Conservation (phyloP, 495 filamentous ascomycete species). For the Talaromyces stipitatus region DNA sequence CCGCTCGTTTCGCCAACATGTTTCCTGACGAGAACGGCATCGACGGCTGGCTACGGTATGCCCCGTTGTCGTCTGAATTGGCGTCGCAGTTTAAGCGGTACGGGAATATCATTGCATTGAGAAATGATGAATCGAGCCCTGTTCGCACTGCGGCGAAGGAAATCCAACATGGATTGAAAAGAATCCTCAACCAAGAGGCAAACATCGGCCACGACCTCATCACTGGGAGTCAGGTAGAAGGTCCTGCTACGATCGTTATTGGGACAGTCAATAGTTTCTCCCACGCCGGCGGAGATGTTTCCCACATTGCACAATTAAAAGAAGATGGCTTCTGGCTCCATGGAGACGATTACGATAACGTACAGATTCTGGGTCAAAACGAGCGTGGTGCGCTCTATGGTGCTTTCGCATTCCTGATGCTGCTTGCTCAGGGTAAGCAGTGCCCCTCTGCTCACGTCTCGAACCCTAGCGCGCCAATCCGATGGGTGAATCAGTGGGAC, state of each 20-base stretch:
- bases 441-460: conserved; percentile 42
- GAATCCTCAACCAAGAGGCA: conserved; percentile 42
- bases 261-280: conserved; percentile 50
- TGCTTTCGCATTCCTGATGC: conserved; percentile 59
- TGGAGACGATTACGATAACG: conserved; percentile 18
- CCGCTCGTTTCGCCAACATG: not conserved
- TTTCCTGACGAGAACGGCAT: conserved; percentile 49
- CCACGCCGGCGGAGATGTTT: conserved; percentile 20
- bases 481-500: conserved; percentile 72
- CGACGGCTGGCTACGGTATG: conserved; percentile 59
- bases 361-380: conserved; percentile 59
- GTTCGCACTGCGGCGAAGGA: conserved; percentile 53
- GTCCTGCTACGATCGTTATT: conserved; percentile 39
- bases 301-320: conserved; percentile 35
- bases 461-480: conserved; percentile 54
- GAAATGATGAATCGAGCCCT: conserved; percentile 42
- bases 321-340: conserved; percentile 60
- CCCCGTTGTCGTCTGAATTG: conserved; percentile 37
- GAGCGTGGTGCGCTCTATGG: conserved; percentile 64
- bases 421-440: conserved; percentile 55
- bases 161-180: conserved; percentile 47
- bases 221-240: conserved; percentile 14
- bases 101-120: conserved; percentile 47
- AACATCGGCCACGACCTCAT: conserved; percentile 12
- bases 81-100: conserved; percentile 30